Conservation (phyloP, 305 asterid genomes). For the Fraxinus ornus region DNA sequence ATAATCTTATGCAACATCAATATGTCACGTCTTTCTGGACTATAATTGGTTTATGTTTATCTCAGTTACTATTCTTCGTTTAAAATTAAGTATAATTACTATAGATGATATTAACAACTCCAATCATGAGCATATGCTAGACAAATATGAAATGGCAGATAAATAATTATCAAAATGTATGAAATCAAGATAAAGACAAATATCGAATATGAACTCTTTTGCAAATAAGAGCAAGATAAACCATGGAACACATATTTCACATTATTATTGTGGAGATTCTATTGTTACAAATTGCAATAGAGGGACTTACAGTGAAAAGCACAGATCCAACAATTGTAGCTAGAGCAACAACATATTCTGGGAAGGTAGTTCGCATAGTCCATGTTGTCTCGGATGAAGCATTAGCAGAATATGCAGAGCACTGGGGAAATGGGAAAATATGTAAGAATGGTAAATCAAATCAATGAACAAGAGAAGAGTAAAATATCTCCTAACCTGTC, state of each 20-base stretch:
- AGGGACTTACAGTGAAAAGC: constrained; percentile 74
- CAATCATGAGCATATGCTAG: not conserved
- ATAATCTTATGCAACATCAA: not conserved
- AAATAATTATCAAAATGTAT: constrained; percentile 4
- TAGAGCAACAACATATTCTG: constrained; percentile 95
- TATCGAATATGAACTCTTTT: not conserved
- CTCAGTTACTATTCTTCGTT: not conserved
- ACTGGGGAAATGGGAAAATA: constrained; percentile 42
- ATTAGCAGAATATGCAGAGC: constrained; percentile 77
- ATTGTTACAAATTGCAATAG: constrained; percentile 20
- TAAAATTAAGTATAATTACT: not conserved
- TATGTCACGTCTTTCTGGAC: constrained; percentile 13
- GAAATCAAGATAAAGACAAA: constrained; percentile 14
- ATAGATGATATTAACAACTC: constrained; percentile 15
- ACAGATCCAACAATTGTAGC: constrained; percentile 95
- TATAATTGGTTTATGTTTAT: constrained; percentile 4
- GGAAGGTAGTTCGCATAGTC: constrained; percentile 91
- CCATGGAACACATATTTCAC: not conserved
- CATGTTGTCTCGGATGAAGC: constrained; percentile 90
- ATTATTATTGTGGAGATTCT: not conserved
- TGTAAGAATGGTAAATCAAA: constrained; percentile 12
- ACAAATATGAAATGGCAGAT: constrained; percentile 6
- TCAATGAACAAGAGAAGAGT: constrained; percentile 13
- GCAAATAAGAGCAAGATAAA: constrained; percentile 2
- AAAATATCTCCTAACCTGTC: constrained; percentile 48